These are phyloP conservation scores for Hanseniaspora guilliermondii DNA, from an alignment of 805 yeast species.

Conservation along the genomic window DNA sequence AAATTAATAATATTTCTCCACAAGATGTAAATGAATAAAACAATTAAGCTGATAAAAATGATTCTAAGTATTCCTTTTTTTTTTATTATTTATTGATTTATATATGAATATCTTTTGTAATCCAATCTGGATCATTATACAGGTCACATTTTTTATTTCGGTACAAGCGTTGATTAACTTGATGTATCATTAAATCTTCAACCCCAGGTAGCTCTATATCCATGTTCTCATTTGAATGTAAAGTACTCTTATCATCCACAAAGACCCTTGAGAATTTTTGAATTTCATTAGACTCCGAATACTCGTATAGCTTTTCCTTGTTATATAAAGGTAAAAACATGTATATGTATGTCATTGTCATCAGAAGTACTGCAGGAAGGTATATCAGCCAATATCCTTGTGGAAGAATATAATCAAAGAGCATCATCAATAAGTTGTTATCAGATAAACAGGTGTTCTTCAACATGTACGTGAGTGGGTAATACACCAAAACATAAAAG, in stretches of 20 bases:
- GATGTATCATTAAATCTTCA: slow-evolving; percentile 5
- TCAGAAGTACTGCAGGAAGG: neutral
- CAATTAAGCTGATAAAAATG: neutral
- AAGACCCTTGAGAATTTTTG: neutral
- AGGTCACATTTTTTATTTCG: neutral
- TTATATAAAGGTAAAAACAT: slow-evolving; percentile 6
- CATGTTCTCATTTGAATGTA: neutral
- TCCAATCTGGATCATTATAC: slow-evolving; percentile 7
- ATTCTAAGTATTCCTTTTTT: neutral
- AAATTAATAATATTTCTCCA: neutral
- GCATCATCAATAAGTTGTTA: neutral
- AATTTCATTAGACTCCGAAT: neutral
- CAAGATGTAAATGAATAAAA: neutral
- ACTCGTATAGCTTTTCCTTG: neutral
- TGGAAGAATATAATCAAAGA: slow-evolving; percentile 11
- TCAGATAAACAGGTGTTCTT: neutral
- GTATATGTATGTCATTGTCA: neutral
- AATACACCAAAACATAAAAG: slow-evolving; percentile 4
- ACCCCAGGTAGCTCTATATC: slow-evolving; percentile 9
- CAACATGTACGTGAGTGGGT: neutral
- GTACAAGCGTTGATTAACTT: slow-evolving; percentile 7
- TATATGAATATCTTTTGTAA: slow-evolving; percentile 6
- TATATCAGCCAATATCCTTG: slow-evolving; percentile 13
- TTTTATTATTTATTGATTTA: neutral
- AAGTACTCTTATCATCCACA: slow-evolving; percentile 5